Base-by-base conservation (phyloP, 345 rosid genomes). In the Cochlearia excelsa region DNA sequence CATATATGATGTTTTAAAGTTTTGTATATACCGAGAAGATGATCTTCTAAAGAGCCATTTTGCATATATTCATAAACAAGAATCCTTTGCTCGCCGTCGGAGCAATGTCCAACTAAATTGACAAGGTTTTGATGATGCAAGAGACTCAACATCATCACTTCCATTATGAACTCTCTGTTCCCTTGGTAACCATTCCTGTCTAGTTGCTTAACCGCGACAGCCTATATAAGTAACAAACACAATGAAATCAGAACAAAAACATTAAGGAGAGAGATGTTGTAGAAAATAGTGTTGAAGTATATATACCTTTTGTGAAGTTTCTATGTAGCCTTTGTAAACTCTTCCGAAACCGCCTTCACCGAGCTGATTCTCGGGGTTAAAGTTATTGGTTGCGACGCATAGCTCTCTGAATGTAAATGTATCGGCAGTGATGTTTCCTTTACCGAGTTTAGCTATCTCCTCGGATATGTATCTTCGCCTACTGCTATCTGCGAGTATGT, bases 281-380 rank as follows among this genome's bases (percentile, higher is more conserved):
- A 9, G 51, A 67, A n/a, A 45, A 27, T 30, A 16, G 16, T 53
- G 3, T 9, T 44, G 23, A 16, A 44, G 39, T 7, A 29, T 0
- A 9, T 30, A 57, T 10, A 85, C 95, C 55, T 79, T 69, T 43
- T 82, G 71, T 29, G 57, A 63, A 55, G 58, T 59, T 52, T 80
- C 86, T 29, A 86, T 47, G 0, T 61, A 51, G 3, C 91, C 98
- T 73, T 77, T 84, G 72, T 88, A 92, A 11, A 88, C 97, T 80
- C 89, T 92, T 31, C 98, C 98, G 43, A 88, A 92, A 16, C 98
- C 98, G 1, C 98, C 98, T 82, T 92, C 97, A 4, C 98, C 98
- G 2, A 92, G 78, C 50, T 80, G 78, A 73, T 79, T 73, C 0
- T 81, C 83, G 1, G 77, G 85, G 65, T 75, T 65, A 76, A 92